Percentiles rank a stretch among this genome's conserved stretches.
Conservation (phyloP, 176 grass and related monocot species). For the Oryza nivara region DNA sequence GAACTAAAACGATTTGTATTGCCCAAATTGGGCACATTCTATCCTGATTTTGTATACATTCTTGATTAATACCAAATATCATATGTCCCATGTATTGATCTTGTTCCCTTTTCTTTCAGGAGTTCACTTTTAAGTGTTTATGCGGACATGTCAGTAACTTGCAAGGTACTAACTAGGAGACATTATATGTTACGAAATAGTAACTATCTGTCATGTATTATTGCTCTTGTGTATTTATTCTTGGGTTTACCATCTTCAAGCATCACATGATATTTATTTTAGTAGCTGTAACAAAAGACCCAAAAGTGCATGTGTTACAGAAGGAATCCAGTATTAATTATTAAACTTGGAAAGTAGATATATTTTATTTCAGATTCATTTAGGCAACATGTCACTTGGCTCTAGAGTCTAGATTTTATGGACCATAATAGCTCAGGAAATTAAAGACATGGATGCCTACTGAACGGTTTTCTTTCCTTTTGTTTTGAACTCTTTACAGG, state of each 20-base stretch:
- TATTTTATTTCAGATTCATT: not conserved
- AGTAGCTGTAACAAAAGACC: not conserved
- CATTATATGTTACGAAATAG: slow-evolving; percentile 21
- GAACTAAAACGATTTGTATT: slow-evolving; percentile 13
- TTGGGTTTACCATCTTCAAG: slow-evolving; percentile 7
- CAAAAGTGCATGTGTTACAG: not conserved
- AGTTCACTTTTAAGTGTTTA: slow-evolving; percentile 95
- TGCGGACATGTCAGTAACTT: slow-evolving; percentile 94
- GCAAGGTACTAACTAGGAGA: slow-evolving; percentile 71
- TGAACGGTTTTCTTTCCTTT: not conserved
- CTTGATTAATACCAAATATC: slow-evolving; percentile 18
- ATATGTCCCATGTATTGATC: slow-evolving; percentile 4
- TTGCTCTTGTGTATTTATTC: slow-evolving; percentile 1
- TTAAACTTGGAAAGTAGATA: slow-evolving; percentile 2
- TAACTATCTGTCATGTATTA: slow-evolving; percentile 9
- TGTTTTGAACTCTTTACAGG: slow-evolving; percentile 58
- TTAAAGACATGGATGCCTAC: not conserved
- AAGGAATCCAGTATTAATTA: slow-evolving; percentile 5
- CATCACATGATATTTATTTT: slow-evolving; percentile 2
- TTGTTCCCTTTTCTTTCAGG: slow-evolving; percentile 72
- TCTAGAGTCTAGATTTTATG: not conserved
- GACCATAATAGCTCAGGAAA: not conserved
- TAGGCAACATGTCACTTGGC: slow-evolving; percentile 18
- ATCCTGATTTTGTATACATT: not conserved
- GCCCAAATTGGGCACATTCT: slow-evolving; percentile 15